Percentiles rank a stretch among this genome's conserved stretches.
phyloP scores from a whole-genome alignment of 2,329 filamentous ascomycete genomes.

The Hirsutella rhossiliensis region DNA sequence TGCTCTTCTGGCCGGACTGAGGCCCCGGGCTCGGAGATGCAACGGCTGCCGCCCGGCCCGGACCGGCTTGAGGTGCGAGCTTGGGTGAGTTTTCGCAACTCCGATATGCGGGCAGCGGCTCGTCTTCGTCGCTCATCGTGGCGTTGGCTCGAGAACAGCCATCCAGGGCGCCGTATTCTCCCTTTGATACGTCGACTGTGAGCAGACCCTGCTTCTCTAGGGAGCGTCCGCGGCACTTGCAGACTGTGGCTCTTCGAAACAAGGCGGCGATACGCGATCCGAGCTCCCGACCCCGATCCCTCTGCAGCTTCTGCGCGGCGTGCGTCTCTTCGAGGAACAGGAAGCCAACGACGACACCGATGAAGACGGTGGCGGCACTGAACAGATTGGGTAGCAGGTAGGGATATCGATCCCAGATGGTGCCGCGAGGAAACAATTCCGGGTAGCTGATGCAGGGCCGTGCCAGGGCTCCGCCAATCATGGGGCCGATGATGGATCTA shows the following conservation, averaged over 20 bases:
- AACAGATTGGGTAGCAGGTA: slow-evolving; percentile 91
- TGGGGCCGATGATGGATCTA: slow-evolving; percentile 83
- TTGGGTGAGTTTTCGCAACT: slow-evolving; percentile 44
- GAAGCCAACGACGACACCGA: slow-evolving; percentile 67
- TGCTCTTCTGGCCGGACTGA: slow-evolving; percentile 13
- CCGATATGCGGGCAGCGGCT: slow-evolving; percentile 57
- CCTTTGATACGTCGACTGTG: slow-evolving; percentile 41
- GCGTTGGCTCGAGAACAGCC: background rate
- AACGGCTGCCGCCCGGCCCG: slow-evolving; percentile 4
- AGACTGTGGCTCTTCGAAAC: slow-evolving; percentile 19
- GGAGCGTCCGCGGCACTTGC: slow-evolving; percentile 24
- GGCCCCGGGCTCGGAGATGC: background rate
- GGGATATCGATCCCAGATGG: slow-evolving; percentile 75
- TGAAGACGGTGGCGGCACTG: slow-evolving; percentile 64
- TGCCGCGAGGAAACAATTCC: slow-evolving; percentile 54
- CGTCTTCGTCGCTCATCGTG: slow-evolving; percentile 25
- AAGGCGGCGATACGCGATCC: slow-evolving; percentile 56
- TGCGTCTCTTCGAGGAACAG: slow-evolving; percentile 94
- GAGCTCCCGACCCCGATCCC: slow-evolving; percentile 64
- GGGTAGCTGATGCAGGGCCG: slow-evolving; percentile 79
- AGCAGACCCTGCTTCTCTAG: slow-evolving; percentile 53
- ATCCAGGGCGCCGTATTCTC: slow-evolving; percentile 47
- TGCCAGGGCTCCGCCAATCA: slow-evolving; percentile 81
- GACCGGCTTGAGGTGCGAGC: slow-evolving; percentile 20
- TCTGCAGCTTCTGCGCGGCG: slow-evolving; percentile 61